These are phyloP conservation scores for Penicillium sp. DNA, from an alignment of 2,329 filamentous ascomycete species.

Conservation along the genomic window DNA sequence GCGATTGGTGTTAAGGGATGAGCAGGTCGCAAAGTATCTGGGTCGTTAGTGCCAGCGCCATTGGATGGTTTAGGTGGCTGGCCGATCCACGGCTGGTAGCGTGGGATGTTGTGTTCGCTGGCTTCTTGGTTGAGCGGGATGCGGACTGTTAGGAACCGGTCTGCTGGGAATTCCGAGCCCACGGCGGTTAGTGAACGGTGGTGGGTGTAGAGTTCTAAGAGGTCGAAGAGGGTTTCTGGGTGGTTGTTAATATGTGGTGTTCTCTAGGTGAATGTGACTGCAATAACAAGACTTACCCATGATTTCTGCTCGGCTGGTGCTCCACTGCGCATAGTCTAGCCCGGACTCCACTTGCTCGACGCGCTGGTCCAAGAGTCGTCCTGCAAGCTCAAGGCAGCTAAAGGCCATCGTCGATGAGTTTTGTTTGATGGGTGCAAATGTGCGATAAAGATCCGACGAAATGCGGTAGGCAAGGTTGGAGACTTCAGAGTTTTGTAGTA, in stretches of 20 bases:
- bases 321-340: constrained; percentile 52
- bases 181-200: constrained; percentile 73
- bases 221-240: constrained; percentile 78
- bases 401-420: constrained; percentile 82
- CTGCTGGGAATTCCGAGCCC: constrained; percentile 69
- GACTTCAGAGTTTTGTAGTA: constrained; percentile 55
- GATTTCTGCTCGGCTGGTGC: constrained; percentile 48
- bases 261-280: constrained; percentile 6
- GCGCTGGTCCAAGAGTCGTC: constrained; percentile 62
- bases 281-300: constrained; percentile 51
- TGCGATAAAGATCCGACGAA: constrained; percentile 86
- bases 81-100: constrained; percentile 59
- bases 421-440: constrained; percentile 88
- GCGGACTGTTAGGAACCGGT: constrained; percentile 80
- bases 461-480: constrained; percentile 74
- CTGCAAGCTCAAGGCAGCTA: constrained; percentile 76
- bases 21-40: constrained; percentile 7
- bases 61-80: constrained; percentile 26
- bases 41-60: constrained; percentile 17
- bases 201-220: constrained; percentile 89
- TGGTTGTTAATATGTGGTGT: constrained; percentile 27
- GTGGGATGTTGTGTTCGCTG: constrained; percentile 60
- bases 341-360: constrained; percentile 51
- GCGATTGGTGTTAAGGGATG: constrained; percentile 49
- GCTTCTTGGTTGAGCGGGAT: constrained; percentile 83